Base-by-base conservation (phyloP, 192 early-diverging fungal species). In the Obelidium mucronatum region DNA sequence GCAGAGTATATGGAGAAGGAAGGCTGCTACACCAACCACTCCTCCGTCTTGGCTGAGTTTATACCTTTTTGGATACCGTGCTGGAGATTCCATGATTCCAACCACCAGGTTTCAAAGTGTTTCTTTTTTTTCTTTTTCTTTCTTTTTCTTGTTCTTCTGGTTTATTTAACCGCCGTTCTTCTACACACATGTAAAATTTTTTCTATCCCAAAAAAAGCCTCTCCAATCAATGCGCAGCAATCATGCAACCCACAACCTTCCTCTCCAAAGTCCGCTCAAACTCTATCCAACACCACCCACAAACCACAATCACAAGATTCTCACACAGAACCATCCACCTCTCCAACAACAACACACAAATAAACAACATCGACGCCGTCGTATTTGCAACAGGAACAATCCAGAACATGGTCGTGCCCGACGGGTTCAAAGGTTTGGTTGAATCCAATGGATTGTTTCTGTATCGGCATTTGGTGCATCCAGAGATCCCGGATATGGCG, bases 401-500 rank as follows among this genome's bases (percentile, higher is more conserved):
- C 15, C 63, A 65, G 37, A 65, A 30, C 26, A 65, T 65, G 63
- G 26, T 37, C 39, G 63, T 65, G 2, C 63, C 63, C 15, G 31
- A 30, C 13, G 63, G 35, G 17, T 39, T 36, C 34, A 35, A 65
- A 19, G 15, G 39, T 35, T 22, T 65, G 17, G 26, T 65, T 34
- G 31, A 65, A 39, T 8, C 8, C 37, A 36, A 36, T 2, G 63
- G 63, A 8, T 19, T 39, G 34, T 65, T 36, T 37, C 26, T 65
- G 31, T 65, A 65, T 22, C 26, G 26, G 28, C 28, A 39, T 17
- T 37, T 65, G 24, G 26, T 65, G 24, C 63, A 65, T 35, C 63
- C 63, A 33, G 63, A 65, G 31, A 65, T 65, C 26, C 63, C 19
- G 3, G 63, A 65, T 26, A 65, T 65, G 63, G 63, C 63, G 5